phyloP scores from a whole-genome alignment of 129 eudicot genomes.

The Lactuca saligna region DNA sequence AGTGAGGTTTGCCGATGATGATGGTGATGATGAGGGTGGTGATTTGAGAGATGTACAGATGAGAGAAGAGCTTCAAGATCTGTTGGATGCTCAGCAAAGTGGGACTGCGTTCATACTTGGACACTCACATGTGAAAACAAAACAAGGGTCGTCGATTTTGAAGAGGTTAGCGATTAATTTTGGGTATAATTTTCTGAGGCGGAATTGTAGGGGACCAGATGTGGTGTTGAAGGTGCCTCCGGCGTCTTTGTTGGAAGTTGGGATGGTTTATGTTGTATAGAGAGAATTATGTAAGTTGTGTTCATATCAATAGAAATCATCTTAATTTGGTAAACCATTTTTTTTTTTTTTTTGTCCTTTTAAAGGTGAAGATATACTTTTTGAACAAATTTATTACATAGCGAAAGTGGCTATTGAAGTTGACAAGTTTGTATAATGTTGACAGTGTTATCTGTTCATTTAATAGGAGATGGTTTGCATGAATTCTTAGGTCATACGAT shows the following conservation, averaged over 20 bases:
- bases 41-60: constrained; percentile 40
- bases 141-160: constrained; percentile 52
- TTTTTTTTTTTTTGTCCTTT: background rate
- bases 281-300: constrained; percentile 8
- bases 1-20: constrained; percentile 55
- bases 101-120: constrained; percentile 85
- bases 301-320: constrained; percentile 16
- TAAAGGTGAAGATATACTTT: too few relatives aligned
- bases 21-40: constrained; percentile 27
- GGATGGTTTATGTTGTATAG: constrained; percentile 59
- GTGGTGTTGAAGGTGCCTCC: constrained; percentile 74
- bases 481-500: too few relatives aligned
- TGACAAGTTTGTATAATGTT: too few relatives aligned
- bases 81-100: constrained; percentile 69
- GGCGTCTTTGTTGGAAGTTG: constrained; percentile 77
- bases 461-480: too few relatives aligned
- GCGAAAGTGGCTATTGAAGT: too few relatives aligned
- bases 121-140: constrained; percentile 58
- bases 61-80: constrained; percentile 62
- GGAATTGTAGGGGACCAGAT: constrained; percentile 68
- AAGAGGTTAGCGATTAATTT: constrained; percentile 49
- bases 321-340: background rate
- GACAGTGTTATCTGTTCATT: too few relatives aligned
- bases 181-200: constrained; percentile 62
- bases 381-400: too few relatives aligned